Conservation (phyloP, 2,329 filamentous ascomycete genomes). For the Magnaporthiopsis poae region DNA sequence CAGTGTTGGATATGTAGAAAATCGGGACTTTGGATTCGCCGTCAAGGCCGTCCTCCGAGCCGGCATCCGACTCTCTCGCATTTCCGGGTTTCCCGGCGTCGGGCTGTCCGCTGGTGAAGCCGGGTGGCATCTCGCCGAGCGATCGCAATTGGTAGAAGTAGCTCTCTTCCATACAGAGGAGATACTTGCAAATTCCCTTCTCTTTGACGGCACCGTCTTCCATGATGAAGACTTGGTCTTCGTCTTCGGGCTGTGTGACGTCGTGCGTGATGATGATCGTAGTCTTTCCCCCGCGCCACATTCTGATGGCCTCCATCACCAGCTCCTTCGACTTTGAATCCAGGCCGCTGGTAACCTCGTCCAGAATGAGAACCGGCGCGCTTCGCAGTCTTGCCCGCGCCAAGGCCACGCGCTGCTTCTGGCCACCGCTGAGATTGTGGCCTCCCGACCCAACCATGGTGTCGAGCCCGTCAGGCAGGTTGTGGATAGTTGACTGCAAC, state of each 20-base stretch:
- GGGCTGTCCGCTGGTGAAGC: neutral
- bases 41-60: neutral
- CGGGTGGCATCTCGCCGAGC: neutral
- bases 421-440: constrained; percentile 68
- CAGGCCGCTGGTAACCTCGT: constrained; percentile 79
- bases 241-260: constrained; percentile 58
- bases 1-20: neutral
- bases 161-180: neutral
- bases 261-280: constrained; percentile 94
- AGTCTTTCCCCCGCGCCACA: constrained; percentile 71
- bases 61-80: neutral
- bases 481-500: constrained; percentile 56
- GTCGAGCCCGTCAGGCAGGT: constrained; percentile 59
- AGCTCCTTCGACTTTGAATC: constrained; percentile 60
- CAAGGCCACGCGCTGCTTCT: constrained; percentile 71
- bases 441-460: constrained; percentile 64
- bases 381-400: constrained; percentile 70
- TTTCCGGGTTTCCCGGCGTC: neutral
- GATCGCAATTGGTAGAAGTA: constrained; percentile 1
- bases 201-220: constrained; percentile 59
- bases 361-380: constrained; percentile 70
- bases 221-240: constrained; percentile 74
- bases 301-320: constrained; percentile 64
- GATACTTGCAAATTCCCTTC: constrained; percentile 46
- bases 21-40: neutral